A percentile compares a stretch with the other conserved stretches of the same genome.
phyloP scores from a whole-genome alignment of 2,329 filamentous ascomycete species.

The Bipolaris oryzae region DNA sequence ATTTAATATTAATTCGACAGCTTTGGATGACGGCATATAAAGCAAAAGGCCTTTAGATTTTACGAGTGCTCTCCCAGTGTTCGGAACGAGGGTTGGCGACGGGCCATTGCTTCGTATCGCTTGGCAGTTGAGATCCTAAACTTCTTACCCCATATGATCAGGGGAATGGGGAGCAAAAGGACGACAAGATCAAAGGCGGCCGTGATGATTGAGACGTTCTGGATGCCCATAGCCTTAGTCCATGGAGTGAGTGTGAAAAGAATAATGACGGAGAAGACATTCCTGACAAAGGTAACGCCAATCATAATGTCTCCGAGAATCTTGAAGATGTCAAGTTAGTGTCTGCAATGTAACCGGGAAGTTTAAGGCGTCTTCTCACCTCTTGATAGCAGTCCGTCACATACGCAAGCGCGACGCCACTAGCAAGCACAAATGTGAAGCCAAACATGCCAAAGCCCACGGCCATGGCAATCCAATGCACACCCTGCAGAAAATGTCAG shows the following conservation, averaged over 20 bases:
- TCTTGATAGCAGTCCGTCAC: conserved; percentile 44
- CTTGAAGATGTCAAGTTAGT: conserved; percentile 1
- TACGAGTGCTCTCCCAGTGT: conserved; percentile 4
- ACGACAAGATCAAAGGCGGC: conserved; percentile 45
- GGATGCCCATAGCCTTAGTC: conserved; percentile 47
- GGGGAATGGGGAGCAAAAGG: conserved; percentile 24
- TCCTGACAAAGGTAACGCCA: conserved; percentile 54
- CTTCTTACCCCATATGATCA: conserved; percentile 24
- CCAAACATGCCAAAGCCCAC: conserved; percentile 49
- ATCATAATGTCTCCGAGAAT: conserved; percentile 57
- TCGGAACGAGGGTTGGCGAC: conserved; percentile 18
- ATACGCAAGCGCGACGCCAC: conserved; percentile 49
- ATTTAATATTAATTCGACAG: neutral
- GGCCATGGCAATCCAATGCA: conserved; percentile 37
- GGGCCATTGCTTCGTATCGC: conserved; percentile 17
- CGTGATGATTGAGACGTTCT: conserved; percentile 52
- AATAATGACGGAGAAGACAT: conserved; percentile 52
- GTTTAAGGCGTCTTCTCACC: conserved; percentile 2
- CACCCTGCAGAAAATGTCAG: conserved; percentile 23
- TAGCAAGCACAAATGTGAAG: conserved; percentile 45
- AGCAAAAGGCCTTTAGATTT: neutral
- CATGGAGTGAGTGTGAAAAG: conserved; percentile 56
- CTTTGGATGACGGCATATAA: neutral
- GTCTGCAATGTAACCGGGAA: neutral
- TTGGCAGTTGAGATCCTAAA: conserved; percentile 17